Evolutionary conservation across 2,329 filamentous ascomycete genomes (phyloP), one percentile per base, ranked within the genome.

Genomic region (Venturia pyrina): DNA sequence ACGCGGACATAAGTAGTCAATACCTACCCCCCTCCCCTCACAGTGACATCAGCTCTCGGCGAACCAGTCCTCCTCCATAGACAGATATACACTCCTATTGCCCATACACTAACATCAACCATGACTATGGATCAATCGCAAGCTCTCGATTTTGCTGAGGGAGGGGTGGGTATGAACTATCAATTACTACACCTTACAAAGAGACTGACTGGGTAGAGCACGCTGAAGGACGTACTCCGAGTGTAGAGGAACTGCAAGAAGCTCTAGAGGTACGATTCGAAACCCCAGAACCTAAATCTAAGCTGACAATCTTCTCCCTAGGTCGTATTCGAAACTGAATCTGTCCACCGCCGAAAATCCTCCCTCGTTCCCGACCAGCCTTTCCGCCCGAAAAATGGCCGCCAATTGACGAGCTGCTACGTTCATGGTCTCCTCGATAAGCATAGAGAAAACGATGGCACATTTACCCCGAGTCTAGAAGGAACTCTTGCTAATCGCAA

Each of bases 361-460:
- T 87, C 85, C 3, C 77, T 87, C 24, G 82, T 82, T 43, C 75
- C 76, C 63, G 73, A 75, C 61, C 77, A 80, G 40, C 13, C 63
- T 1, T 40, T 15, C 40, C 75, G 32, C 73, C 77, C 17, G 67
- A 76, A 28, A 70, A 67, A 68, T 76, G 76, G 65, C 67, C 50
- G 73, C 68, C 69, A 76, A 69, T 72, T 74, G 41, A 87, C 85
- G 1, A 80, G 83, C 66, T 88, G 86, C 71, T 85, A 87, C 68
- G 84, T 88, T 3, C 86, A 88, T 70, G 80, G 81, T 0, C 74
- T 87, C 1, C 81, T 88, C 32, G 81, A 81, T 67, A 78, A 77
- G 64, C 77, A 78, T 64, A 40, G 67, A 67, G 68, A 60, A 71
- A 72, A 71, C 70, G 68, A 59, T 69, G 72, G 28, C 66, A 71